Evolutionary conservation across 176 grass and related monocot genomes (phyloP).

Genomic region (Oryza glaberrima): DNA sequence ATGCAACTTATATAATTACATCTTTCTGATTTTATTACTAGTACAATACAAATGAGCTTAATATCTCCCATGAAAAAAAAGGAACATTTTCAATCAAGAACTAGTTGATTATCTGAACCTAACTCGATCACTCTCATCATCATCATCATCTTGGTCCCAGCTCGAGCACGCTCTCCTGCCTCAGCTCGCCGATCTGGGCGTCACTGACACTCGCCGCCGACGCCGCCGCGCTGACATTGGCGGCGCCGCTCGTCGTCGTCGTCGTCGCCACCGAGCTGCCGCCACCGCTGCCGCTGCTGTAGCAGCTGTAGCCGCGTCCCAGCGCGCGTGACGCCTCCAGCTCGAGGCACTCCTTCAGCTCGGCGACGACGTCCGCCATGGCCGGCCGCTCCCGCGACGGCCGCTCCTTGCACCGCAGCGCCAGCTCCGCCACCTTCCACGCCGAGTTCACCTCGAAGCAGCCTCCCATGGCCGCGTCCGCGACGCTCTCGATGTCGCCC

Average conservation of each 20-base stretch:
- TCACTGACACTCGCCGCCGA: not conserved
- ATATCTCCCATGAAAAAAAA: too few species aligned
- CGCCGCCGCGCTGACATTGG: not conserved
- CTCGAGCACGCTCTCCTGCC: not conserved
- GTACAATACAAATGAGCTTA: too few species aligned
- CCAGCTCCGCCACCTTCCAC: conserved; percentile 50
- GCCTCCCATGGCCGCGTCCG: conserved; percentile 30
- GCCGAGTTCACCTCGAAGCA: conserved; percentile 43
- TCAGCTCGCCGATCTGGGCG: not conserved
- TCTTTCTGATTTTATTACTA: too few species aligned
- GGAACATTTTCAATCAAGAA: too few species aligned
- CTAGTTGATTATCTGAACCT: too few species aligned
- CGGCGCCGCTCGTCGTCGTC: not conserved
- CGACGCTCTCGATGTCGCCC: conserved; percentile 38
- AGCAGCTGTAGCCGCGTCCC: not conserved
- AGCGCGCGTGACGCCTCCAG: conserved; percentile 26
- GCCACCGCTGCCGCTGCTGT: not conserved
- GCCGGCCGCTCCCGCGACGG: conserved; percentile 39
- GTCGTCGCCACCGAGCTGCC: conserved; percentile 24
- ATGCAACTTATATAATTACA: too few species aligned
- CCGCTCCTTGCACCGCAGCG: conserved; percentile 44
- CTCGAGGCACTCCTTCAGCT: conserved; percentile 43
- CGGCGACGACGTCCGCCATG: conserved; percentile 40
- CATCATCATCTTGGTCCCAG: not conserved
- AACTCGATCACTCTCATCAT: too few species aligned